Evolutionary conservation across 2,329 filamentous ascomycete genomes (phyloP).

Genomic region (Phialophora macrospora): DNA sequence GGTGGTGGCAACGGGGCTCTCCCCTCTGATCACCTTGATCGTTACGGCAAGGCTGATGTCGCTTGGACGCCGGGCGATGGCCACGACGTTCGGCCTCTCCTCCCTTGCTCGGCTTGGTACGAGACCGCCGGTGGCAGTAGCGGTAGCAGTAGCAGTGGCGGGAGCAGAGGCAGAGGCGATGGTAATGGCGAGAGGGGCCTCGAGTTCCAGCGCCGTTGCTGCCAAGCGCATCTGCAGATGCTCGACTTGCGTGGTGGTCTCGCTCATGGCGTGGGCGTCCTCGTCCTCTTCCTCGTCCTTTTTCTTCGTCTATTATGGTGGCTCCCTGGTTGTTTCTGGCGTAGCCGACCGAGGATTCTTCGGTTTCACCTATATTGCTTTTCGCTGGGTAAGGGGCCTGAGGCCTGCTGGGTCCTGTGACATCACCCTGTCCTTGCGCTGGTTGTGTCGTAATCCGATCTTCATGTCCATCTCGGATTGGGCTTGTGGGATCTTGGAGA

Average conservation of each 20-base stretch:
- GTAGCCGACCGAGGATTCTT: not conserved
- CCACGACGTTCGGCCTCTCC: not conserved
- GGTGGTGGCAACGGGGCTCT: slow-evolving; percentile 2
- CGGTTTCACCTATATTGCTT: not conserved
- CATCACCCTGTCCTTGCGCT: not conserved
- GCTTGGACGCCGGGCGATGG: not conserved
- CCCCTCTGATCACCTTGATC: slow-evolving; percentile 6
- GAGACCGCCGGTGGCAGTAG: too few relatives aligned
- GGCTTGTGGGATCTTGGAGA: not conserved
- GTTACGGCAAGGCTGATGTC: slow-evolving; percentile 12
- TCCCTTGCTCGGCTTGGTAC: not conserved
- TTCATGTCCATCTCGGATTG: slow-evolving; percentile 5
- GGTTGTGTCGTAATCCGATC: slow-evolving; percentile 7
- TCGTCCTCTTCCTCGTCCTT: not conserved
- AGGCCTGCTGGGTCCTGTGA: not conserved
- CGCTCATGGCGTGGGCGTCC: slow-evolving; percentile 1
- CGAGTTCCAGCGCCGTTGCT: not conserved
- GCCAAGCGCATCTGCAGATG: not conserved
- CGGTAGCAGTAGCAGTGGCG: not conserved
- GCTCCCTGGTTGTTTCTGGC: not conserved
- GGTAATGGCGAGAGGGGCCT: not conserved
- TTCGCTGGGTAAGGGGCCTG: not conserved
- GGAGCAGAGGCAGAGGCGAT: not conserved
- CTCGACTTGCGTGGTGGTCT: slow-evolving; percentile 7
- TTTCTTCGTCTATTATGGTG: not conserved